Conservation (phyloP, 1,284 basidiomycete species). For the Malassezia arunalokei region DNA sequence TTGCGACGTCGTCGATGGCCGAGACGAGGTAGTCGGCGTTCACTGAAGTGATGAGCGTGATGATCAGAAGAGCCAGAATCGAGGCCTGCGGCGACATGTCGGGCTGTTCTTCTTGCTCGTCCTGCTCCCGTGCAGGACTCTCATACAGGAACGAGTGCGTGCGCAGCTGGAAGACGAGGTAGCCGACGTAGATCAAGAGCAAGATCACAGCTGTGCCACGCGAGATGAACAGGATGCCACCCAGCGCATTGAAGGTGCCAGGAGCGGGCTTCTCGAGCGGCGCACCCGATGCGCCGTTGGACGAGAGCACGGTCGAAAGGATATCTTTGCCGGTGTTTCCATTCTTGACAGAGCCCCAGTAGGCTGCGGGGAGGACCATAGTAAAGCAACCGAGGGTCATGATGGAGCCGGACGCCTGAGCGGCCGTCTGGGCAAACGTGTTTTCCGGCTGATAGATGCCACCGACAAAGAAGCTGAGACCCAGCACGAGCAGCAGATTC, state of each 20-base stretch:
- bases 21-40: constrained; percentile 47
- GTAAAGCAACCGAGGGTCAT: constrained; percentile 82
- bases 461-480: constrained; percentile 39
- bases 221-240: constrained; percentile 41
- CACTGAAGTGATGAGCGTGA: constrained; percentile 42
- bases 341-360: constrained; percentile 48
- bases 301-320: constrained; percentile 29
- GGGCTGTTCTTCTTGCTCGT: constrained; percentile 35
- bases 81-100: constrained; percentile 39
- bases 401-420: constrained; percentile 48
- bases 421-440: constrained; percentile 42
- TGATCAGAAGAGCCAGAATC: constrained; percentile 28
- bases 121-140: constrained; percentile 19
- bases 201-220: constrained; percentile 51
- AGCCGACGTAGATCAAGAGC: constrained; percentile 67
- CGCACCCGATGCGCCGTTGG: constrained; percentile 12
- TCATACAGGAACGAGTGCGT: constrained; percentile 42
- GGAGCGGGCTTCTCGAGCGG: constrained; percentile 11
- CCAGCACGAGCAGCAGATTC: constrained; percentile 43
- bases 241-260: constrained; percentile 12
- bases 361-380: constrained; percentile 81
- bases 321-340: constrained; percentile 23
- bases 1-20: constrained; percentile 43
- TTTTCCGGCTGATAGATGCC: constrained; percentile 41
- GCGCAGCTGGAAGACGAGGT: constrained; percentile 48